Base-by-base conservation (phyloP, 768 basidiomycete genomes). In the Agrocybe pediades region DNA sequence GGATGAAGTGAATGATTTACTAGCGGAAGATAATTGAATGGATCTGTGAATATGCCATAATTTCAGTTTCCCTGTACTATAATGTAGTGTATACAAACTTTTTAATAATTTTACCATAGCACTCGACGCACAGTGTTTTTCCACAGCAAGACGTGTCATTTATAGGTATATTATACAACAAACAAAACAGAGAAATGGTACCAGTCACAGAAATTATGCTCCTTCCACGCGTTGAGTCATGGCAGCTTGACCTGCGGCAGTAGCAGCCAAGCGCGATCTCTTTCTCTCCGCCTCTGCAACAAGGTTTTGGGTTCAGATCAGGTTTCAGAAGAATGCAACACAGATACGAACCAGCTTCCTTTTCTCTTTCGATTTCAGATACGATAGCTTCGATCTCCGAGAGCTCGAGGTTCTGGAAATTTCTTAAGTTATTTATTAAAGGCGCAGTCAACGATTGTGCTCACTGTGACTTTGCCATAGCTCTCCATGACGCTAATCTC, bases 401-500 rank as follows among this genome's bases (percentile, higher is more conserved):
- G 8, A 93, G 78, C 30, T 89, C 92, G 54, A 99, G 75, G 66
- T 88, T 94, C 95, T 98, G 44, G 40, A 15, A 41, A 21, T 55
- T 20, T 56, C 39, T 30, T 62, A 41, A 46, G 40, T 41, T 13
- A n/a, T n/a, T n/a, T n/a, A n/a, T n/a, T n/a, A n/a, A n/a, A n/a
- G n/a, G n/a, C n/a, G n/a, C n/a, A n/a, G n/a, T n/a, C n/a, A n/a
- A n/a, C 4, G 46, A 21, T 54, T 19, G 20, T 9, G 50, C 79
- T 54, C 59, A 97, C 95, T 41, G 92, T 92, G 50, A 96, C 85
- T 74, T 95, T 90, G 55, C 92, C 92, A 68, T 93, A 98, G 56
- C 87, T 83, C 66, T 97, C 95, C 92, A 98, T 95, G 41, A 98
- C 92, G 57, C 90, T 95, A 62, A 99, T 93, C 70, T 99, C 97